Base-by-base conservation (phyloP, 176 grass and related monocot genomes). In the Dactylis glomerata region DNA sequence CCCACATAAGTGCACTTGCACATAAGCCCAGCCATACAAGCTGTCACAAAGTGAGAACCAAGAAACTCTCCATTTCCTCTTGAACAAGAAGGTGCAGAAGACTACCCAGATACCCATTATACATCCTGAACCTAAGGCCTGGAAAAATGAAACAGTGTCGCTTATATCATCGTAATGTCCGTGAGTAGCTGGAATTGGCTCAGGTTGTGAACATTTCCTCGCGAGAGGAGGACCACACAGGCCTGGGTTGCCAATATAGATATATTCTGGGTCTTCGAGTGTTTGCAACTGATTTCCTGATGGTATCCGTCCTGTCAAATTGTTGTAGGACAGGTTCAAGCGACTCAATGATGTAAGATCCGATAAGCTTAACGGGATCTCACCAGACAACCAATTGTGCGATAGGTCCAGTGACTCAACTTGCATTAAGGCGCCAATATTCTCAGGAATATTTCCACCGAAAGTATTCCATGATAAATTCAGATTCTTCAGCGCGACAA, bases 261-360 rank as follows among this genome's bases (percentile, higher is more conserved):
- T 62, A 0, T 76, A 89, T 0, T 54, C 26, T 23, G 83, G 50
- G 82, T 92, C 84, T 75, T 17, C 49, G 9, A 82, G 80, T 9
- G 50, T 81, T 17, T 44, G 82, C 41, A 65, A 76, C 57, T 20
- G 88, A 10, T 83, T 88, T 20, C 13, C 83, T 3, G 72, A 62
- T 11, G 86, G 90, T 38, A 92, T 92, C 7, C 6, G 83, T 34
- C 86, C 86, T 0, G 82, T 69, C 11, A 88, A 66, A 50, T 91
- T 88, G 51, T 92, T 92, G 33, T 88, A 92, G 0, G 89, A 92
- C 14, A 92, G 23, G 31, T 92, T 88, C 22, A 92, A 26, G 19
- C 67, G 20, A 31, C 68, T 50, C 20, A 92, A 3, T 13, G 30
- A 88, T 49, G 40, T 85, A 28, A 92, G 74, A n/a, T 47, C 38